Conservation (phyloP, 2,329 filamentous ascomycete genomes). For the Sclerotinia nivalis region DNA sequence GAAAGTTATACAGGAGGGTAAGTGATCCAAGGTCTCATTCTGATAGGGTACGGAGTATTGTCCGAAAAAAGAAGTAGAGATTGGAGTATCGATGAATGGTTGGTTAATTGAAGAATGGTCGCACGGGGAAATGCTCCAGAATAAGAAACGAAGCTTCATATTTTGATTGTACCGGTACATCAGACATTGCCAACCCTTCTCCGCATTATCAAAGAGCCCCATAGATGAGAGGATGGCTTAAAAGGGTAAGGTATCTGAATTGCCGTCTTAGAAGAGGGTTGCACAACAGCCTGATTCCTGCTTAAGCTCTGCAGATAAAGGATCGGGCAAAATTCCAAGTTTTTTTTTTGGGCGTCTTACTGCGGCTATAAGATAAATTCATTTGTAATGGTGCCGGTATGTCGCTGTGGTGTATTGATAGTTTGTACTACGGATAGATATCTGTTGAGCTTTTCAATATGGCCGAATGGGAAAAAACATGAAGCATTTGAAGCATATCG, state of each 20-base stretch:
- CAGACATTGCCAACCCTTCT: slow-evolving; percentile 7
- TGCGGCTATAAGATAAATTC: slow-evolving; percentile 18
- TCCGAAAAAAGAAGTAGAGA: not conserved
- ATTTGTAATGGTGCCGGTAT: not conserved
- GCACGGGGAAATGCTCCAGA: slow-evolving; percentile 5
- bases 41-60: slow-evolving; percentile 1
- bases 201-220: slow-evolving; percentile 9
- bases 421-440: not conserved
- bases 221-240: not conserved
- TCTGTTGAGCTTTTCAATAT: slow-evolving; percentile 9
- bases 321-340: not conserved
- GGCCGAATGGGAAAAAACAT: not conserved
- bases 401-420: not conserved
- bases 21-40: not conserved
- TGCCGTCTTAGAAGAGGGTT: slow-evolving; percentile 18
- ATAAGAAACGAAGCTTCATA: not conserved
- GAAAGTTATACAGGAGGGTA: not conserved
- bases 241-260: slow-evolving; percentile 5
- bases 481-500: not conserved
- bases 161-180: slow-evolving; percentile 5
- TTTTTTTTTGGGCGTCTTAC: slow-evolving; percentile 13
- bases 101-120: slow-evolving; percentile 9
- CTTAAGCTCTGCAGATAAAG: not conserved
- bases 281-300: slow-evolving; percentile 12
- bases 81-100: not conserved